Evolutionary conservation across 768 basidiomycete genomes (phyloP).

Genomic region (Chalciporus piperatus): DNA sequence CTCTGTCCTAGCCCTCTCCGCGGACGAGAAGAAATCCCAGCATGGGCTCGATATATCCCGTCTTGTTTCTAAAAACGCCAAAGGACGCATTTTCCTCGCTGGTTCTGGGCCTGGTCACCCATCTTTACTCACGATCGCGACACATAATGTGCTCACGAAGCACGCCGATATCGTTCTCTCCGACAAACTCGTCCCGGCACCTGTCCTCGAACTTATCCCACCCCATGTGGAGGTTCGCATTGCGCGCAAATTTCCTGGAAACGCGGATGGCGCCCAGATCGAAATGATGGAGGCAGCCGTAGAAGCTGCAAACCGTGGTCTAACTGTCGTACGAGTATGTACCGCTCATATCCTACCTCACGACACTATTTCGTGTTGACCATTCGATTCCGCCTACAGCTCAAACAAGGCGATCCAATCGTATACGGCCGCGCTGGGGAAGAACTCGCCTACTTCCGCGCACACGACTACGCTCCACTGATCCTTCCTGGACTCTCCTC

Average conservation of each 20-base stretch:
- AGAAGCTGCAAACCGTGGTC: constrained; percentile 72
- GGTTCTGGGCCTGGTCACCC: constrained; percentile 97
- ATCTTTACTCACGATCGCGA: constrained; percentile 84
- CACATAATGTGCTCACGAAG: constrained; percentile 73
- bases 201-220: constrained; percentile 85
- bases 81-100: constrained; percentile 82
- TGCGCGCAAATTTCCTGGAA: constrained; percentile 96
- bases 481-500: constrained; percentile 90
- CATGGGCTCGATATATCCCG: constrained; percentile 23
- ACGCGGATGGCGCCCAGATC: constrained; percentile 89
- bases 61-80: constrained; percentile 14
- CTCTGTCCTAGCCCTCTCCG: constrained; percentile 16
- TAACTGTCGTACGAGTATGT: constrained; percentile 84
- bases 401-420: constrained; percentile 97
- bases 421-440: constrained; percentile 95
- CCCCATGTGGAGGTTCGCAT: constrained; percentile 70
- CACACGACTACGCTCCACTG: constrained; percentile 77
- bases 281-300: constrained; percentile 95
- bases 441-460: constrained; percentile 89
- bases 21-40: constrained; percentile 35
- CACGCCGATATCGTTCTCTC: constrained; percentile 87
- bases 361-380: background rate
- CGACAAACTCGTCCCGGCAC: constrained; percentile 93
- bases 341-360: background rate
- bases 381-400: constrained; percentile 37